Base-by-base conservation (phyloP, 441 rosid species). In the Euphorbia schlechtendalii region DNA sequence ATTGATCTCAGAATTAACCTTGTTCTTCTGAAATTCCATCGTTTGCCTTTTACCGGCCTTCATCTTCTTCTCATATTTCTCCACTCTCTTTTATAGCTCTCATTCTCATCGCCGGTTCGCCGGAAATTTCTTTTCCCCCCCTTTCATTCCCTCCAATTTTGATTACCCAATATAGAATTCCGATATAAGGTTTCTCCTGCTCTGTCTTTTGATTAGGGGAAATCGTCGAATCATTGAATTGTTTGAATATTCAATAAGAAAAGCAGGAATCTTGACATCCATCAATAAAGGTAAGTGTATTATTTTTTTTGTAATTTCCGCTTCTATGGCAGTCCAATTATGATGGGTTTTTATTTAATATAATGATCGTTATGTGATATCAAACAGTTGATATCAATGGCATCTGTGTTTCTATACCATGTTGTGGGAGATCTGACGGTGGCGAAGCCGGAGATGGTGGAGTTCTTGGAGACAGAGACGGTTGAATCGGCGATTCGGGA, bases 361-460 rank as follows among this genome's bases (percentile, higher is more conserved):
- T 38, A 8, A 1, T 28, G 8, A 17, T 22, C 22, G 25, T 46
- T 15, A 24, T 65, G 8, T 2, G n/a, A n/a, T 17, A 38, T 67
- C 22, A 15, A 12, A 52, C 52, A 53, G 17, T 64, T 12, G 64
- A 51, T 71, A 69, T 65, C 36, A 13, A 93, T 93, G 97, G 96
- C 91, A 6, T 93, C 97, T 8, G 93, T 93, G 74, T 89, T 93
- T 59, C 59, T 93, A 38, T 84, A 93, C 63, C 99, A 93, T 66
- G 96, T 90, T 52, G 97, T 88, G 45, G 99, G 99, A 17, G 99
- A 93, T 87, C 86, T 93, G 71, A 93, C 97, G 32, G 97, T 93
- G 65, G 99, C 97, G 68, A 93, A 93, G 83, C 99, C 97, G 18
- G 99, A 90, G 76, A 73, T 90, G 76, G 83, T 78, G 15, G 99